Evolutionary conservation across 140 eudicot genomes (phyloP), one percentile per base, ranked within the genome.

Genomic region (Eryngium alpinum): DNA sequence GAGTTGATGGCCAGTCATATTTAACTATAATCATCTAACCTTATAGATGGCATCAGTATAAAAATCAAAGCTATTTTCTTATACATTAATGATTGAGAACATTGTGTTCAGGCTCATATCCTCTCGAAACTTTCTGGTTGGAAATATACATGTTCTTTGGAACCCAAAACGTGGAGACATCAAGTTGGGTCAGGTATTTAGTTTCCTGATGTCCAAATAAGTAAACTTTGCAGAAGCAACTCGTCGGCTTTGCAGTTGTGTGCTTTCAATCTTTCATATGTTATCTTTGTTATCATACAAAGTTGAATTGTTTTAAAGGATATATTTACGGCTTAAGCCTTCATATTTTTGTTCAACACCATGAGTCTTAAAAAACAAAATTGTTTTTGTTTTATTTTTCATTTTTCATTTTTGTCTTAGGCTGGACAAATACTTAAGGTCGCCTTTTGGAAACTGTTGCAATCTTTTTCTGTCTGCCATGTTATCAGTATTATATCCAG

Each of bases 111-210:
- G 91, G 85, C 83, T 44, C 60, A 51, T 75, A 38, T 77, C 87
- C 49, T 87, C 91, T 72, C 88, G 87, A 72, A 89, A 75, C 79
- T 59, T 93, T 71, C 73, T 93, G 81, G 93, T 93, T 87, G 98
- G 98, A 78, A 93, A 93, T 79, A 89, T 87, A 77, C 98, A 91
- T 79, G 93, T 88, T 63, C 94, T 93, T 53, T 93, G 88, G 71
- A 93, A 93, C 79, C 98, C 97, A 72, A 89, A 85, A 82, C 94
- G 98, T 65, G 98, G 98, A 77, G 98, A 93, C 75, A 85, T 93
- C 77, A 93, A 93, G 83, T 84, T 93, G 67, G 98, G 98, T 31
- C 98, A 93, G 97, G 98, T 93, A 38, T 69, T 22, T 14, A 65
- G 4, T 75, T 15, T 49, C 63, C 38, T 50, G 46, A 38, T 38